Evolutionary conservation across 2,329 filamentous ascomycete genomes (phyloP), one percentile per base, ranked within the genome.

Genomic region (Capronia americana): DNA sequence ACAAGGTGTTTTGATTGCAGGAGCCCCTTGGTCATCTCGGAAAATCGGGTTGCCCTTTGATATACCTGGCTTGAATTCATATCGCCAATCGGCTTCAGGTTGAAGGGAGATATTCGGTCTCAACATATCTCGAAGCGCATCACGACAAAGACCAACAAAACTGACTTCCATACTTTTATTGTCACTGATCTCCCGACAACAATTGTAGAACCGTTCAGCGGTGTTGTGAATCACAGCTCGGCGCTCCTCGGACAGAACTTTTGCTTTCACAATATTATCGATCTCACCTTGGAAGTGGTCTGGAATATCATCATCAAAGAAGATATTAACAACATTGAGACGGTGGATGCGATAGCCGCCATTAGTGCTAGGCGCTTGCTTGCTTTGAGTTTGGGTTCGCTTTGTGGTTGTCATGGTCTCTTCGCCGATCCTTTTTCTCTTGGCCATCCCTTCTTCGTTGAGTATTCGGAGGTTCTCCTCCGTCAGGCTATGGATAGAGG

Each of bases 1-100:
- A 63, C 60, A 50, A 51, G 60, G 60, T 50, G 60, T 57, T 63
- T 56, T 63, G 60, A 63, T 63, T 57, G 54, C 60, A 20, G 50
- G 50, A 44, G 50, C 51, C 54, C 60, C 41, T 53, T 58, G 41
- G 41, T 46, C 41, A 46, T 44, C 55, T 58, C 32, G 55, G 32
- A 54, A 61, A 53, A 54, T 61, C 44, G 41, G 57, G 34, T 61
- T 61, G 41, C 57, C 57, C 44, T 50, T 41, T 61, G 44, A 54
- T 54, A 46, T 46, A 46, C 41, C 41, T 51, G 57, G 57, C 57
- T 61, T 61, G 57, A 61, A 54, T 38, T 61, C 57, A 32, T 28
- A 30, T 53, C 57, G 57, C 57, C 57, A 61, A 54, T 61, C 44
- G 57, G 57, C 55, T 41, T 61, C 48, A 28, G 32, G 55, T 58